These are phyloP conservation scores for Chiua virens DNA, from an alignment of 768 basidiomycete genomes.

Conservation along the genomic window DNA sequence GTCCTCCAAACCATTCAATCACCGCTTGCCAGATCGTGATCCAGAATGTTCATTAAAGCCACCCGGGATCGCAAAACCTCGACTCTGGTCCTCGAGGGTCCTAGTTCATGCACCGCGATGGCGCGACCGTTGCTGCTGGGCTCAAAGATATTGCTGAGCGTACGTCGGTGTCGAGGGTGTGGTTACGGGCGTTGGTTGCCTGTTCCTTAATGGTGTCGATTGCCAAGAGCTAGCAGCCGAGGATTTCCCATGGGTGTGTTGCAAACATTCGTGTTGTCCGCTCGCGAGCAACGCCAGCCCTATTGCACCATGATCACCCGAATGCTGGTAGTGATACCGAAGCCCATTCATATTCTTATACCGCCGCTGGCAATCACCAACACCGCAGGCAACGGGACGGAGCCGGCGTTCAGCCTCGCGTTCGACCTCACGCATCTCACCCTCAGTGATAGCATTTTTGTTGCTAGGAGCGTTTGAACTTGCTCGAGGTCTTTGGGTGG, in stretches of 20 bases:
- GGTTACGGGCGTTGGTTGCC: constrained; percentile 32
- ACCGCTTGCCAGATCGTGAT: too few species aligned
- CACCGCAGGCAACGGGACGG: constrained; percentile 86
- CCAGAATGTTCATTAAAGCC: too few species aligned
- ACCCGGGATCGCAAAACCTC: too few species aligned
- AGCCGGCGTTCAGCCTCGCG: constrained; percentile 81
- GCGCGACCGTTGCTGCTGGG: constrained; percentile 33
- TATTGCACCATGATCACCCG: constrained; percentile 90
- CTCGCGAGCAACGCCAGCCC: constrained; percentile 82
- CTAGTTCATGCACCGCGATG: too few species aligned
- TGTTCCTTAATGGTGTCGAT: constrained; percentile 32
- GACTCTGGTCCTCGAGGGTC: too few species aligned
- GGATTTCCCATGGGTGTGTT: constrained; percentile 31
- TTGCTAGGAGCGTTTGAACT: constrained; percentile 67
- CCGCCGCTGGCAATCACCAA: constrained; percentile 80
- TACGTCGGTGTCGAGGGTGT: constrained; percentile 32
- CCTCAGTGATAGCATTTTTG: constrained; percentile 49
- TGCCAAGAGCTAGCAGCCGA: constrained; percentile 34
- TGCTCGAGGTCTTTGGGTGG: constrained; percentile 84
- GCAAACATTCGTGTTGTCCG: constrained; percentile 62
- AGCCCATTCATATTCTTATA: constrained; percentile 99
- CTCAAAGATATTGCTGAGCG: constrained; percentile 36
- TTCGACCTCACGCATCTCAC: constrained; percentile 70
- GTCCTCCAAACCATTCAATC: too few species aligned
- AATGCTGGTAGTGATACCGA: constrained; percentile 95